These are phyloP conservation scores for Penicillium sp. DNA, from an alignment of 2,329 filamentous ascomycete genomes.

Conservation along the genomic window DNA sequence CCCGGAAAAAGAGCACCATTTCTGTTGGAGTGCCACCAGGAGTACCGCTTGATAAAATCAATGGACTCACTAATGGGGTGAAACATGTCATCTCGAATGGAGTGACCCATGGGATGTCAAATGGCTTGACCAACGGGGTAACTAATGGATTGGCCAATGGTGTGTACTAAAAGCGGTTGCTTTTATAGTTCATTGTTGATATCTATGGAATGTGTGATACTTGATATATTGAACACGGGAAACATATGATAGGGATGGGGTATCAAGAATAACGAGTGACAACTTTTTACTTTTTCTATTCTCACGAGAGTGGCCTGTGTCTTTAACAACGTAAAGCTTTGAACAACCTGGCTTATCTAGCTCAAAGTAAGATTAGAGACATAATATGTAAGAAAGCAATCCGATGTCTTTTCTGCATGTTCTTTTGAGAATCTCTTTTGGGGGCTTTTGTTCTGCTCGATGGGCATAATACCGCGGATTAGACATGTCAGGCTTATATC, in stretches of 20 bases:
- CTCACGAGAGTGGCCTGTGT: not conserved
- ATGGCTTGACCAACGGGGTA: not conserved
- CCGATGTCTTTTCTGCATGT: too few species aligned
- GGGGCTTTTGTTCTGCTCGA: too few species aligned
- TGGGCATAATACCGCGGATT: not conserved
- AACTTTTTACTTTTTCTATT: not conserved
- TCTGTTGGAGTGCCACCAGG: slow-evolving; percentile 21
- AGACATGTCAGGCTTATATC: not conserved
- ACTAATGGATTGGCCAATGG: slow-evolving; percentile 12
- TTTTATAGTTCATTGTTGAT: not conserved
- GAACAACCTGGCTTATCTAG: not conserved
- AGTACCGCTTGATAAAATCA: slow-evolving; percentile 18
- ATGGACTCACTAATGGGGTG: slow-evolving; percentile 12
- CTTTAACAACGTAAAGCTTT: not conserved
- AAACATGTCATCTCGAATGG: slow-evolving; percentile 4
- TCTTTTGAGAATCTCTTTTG: too few species aligned
- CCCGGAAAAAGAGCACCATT: slow-evolving; percentile 21
- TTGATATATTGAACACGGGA: not conserved
- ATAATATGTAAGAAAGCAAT: too few species aligned
- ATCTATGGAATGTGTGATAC: not conserved
- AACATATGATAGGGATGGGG: not conserved
- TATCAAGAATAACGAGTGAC: not conserved
- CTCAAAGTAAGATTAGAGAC: not conserved
- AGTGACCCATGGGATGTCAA: not conserved
- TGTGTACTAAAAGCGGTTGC: slow-evolving; percentile 8